Evolutionary conservation across 805 yeast genomes (phyloP).

Genomic region (Lipomyces starkeyi): DNA sequence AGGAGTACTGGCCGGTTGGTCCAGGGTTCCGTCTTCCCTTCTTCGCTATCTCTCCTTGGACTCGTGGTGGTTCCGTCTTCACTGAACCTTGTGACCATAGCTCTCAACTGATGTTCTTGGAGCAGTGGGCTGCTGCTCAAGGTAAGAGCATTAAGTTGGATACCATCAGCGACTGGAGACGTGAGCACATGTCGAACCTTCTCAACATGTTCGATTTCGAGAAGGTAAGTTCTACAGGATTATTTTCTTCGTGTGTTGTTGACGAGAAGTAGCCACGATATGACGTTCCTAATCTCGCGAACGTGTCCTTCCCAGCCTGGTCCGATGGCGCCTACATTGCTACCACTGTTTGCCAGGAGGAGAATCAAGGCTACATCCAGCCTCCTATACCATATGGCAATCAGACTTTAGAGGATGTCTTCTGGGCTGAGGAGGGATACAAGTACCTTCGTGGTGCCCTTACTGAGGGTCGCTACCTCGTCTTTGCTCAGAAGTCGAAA

Average conservation of each 20-base stretch:
- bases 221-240: constrained; percentile 13
- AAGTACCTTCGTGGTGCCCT: constrained; percentile 39
- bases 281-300: constrained; percentile 18
- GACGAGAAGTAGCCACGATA: constrained; percentile 8
- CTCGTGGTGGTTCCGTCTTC: constrained; percentile 41
- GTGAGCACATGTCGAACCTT: constrained; percentile 40
- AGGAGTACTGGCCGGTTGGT: constrained; percentile 36
- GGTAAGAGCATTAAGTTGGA: constrained; percentile 33
- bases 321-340: constrained; percentile 21
- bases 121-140: constrained; percentile 37
- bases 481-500: constrained; percentile 18
- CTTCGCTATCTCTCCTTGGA: constrained; percentile 40
- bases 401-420: constrained; percentile 32
- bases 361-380: constrained; percentile 13
- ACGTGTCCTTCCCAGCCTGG: constrained; percentile 26
- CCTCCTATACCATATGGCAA: constrained; percentile 41
- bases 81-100: constrained; percentile 41
- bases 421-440: constrained; percentile 39
- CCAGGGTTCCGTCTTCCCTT: constrained; percentile 42
- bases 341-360: constrained; percentile 22
- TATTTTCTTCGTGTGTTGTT: background rate
- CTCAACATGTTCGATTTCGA: constrained; percentile 39
- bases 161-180: constrained; percentile 39
- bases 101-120: constrained; percentile 41
- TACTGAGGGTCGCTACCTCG: constrained; percentile 42